Conservation (phyloP, 305 asterid genomes). For the Striga hermonthica region DNA sequence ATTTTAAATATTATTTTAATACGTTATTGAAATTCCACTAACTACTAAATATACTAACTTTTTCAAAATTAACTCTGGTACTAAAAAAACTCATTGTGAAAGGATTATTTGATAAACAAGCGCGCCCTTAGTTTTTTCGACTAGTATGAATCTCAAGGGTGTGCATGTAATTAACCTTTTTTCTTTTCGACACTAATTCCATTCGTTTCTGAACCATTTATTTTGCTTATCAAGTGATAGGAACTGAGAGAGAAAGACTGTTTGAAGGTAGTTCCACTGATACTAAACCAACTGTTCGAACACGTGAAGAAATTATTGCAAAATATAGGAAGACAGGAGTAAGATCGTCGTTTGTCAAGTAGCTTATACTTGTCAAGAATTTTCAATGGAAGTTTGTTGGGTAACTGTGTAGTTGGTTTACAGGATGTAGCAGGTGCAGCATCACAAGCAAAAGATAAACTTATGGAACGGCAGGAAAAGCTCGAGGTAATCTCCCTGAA, state of each 20-base stretch:
- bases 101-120: too few relatives aligned
- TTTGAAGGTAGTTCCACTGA: constrained; percentile 77
- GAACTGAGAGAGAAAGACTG: constrained; percentile 56
- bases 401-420: constrained; percentile 35
- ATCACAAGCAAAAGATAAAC: constrained; percentile 81
- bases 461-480: constrained; percentile 79
- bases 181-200: constrained; percentile 10
- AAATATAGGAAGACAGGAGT: constrained; percentile 84
- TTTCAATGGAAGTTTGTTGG: constrained; percentile 27
- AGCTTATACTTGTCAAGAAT: constrained; percentile 12
- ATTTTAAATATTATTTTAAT: too few relatives aligned
- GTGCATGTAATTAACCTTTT: not conserved
- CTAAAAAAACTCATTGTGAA: too few relatives aligned
- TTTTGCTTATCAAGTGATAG: constrained; percentile 45
- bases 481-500: constrained; percentile 62
- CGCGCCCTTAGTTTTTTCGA: not conserved
- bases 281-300: constrained; percentile 60
- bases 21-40: too few relatives aligned
- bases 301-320: constrained; percentile 90
- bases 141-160: not conserved
- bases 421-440: constrained; percentile 84
- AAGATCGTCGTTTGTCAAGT: constrained; percentile 28
- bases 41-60: too few relatives aligned
- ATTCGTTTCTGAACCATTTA: constrained; percentile 25
- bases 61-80: too few relatives aligned